Evolutionary conservation across 352 stramenopile species (phyloP).

Genomic region (Pseudoperonospora humuli): DNA sequence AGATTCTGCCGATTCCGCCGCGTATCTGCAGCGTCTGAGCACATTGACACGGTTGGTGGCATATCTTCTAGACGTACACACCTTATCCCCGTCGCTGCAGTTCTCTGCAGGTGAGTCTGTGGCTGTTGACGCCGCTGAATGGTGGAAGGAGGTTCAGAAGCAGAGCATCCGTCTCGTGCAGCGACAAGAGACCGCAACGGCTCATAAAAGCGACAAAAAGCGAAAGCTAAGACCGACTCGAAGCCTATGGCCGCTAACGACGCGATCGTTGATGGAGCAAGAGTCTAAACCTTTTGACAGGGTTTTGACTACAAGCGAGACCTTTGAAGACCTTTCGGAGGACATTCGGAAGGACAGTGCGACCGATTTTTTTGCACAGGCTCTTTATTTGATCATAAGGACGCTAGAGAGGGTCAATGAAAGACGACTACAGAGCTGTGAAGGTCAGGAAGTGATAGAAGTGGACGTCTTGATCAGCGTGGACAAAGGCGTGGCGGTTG

Average conservation of each 20-base stretch:
- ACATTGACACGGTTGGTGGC: constrained; percentile 25
- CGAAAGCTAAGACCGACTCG: too few species aligned
- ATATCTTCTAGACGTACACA: constrained; percentile 32
- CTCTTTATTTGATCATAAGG: constrained; percentile 17
- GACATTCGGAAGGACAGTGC: constrained; percentile 1
- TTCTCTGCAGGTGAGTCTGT: constrained; percentile 25
- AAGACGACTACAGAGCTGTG: constrained; percentile 1
- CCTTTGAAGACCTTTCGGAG: constrained; percentile 13
- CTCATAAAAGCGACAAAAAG: neutral
- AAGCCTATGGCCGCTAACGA: constrained; percentile 10
- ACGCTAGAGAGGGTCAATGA: constrained; percentile 14
- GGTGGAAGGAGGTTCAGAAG: constrained; percentile 38
- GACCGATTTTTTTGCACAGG: constrained; percentile 11
- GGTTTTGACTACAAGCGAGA: neutral
- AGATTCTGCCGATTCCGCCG: neutral
- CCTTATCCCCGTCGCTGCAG: constrained; percentile 27
- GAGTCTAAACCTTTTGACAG: too few species aligned
- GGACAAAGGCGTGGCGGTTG: constrained; percentile 22
- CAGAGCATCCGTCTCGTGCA: constrained; percentile 17
- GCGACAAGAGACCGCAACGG: neutral
- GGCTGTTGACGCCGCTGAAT: constrained; percentile 27
- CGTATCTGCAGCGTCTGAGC: constrained; percentile 27
- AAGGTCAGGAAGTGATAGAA: neutral
- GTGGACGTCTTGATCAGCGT: constrained; percentile 12
- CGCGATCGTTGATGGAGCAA: neutral